These are phyloP conservation scores for Lachnellula hyalina DNA, from an alignment of 2,329 filamentous ascomycete species.

Conservation along the genomic window DNA sequence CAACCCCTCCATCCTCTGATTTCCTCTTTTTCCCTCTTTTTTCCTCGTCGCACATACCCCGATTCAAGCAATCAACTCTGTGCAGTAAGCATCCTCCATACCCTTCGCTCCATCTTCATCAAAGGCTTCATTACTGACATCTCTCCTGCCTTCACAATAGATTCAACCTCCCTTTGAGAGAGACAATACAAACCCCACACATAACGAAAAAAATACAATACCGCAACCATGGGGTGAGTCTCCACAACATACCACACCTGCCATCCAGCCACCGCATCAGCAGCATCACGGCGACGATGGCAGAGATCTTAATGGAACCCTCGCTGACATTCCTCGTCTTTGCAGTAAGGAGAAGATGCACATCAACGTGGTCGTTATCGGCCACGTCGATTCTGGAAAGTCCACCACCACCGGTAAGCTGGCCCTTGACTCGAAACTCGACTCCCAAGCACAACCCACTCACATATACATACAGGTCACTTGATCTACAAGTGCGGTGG, in stretches of 20 bases:
- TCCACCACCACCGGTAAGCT: conserved; percentile 87
- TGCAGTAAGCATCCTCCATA: conserved; percentile 22
- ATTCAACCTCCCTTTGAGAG: conserved; percentile 22
- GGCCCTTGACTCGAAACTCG: conserved; percentile 4
- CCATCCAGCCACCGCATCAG: conserved; percentile 11
- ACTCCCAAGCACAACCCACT: conserved; percentile 12
- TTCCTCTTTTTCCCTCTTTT: conserved; percentile 1
- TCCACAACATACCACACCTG: neutral
- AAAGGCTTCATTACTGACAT: conserved; percentile 15
- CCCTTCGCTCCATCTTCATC: conserved; percentile 6
- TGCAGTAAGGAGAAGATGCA: conserved; percentile 91
- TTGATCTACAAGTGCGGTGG: conserved; percentile 99
- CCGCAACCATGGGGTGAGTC: conserved; percentile 33
- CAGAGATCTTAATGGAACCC: conserved; percentile 13
- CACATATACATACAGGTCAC: conserved; percentile 55
- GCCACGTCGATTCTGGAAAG: conserved; percentile 99
- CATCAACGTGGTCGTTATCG: conserved; percentile 98
- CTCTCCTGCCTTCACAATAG: conserved; percentile 9
- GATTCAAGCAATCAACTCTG: conserved; percentile 31
- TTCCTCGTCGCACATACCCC: conserved; percentile 26
- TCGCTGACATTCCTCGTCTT: conserved; percentile 22
- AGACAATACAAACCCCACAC: conserved; percentile 22
- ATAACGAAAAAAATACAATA: conserved; percentile 23
- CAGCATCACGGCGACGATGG: conserved; percentile 15
- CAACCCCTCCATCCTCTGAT: neutral